These are phyloP conservation scores for Lotmaria passim DNA, from an alignment of 208 protist genomes.

Conservation along the genomic window DNA sequence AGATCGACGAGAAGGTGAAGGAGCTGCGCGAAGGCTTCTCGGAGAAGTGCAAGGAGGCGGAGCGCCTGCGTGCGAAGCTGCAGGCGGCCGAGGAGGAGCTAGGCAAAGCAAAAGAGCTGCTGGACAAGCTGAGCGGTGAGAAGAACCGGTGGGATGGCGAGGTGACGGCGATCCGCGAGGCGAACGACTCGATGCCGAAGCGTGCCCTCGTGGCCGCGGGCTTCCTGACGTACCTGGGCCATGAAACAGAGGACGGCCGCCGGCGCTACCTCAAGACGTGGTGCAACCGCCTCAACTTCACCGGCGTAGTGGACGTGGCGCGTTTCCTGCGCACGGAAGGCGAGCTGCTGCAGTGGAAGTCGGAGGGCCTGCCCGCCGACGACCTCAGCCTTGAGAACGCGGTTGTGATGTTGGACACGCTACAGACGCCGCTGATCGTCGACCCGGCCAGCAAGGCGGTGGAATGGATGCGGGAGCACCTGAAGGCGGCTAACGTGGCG, in stretches of 20 bases:
- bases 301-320: conserved; percentile 48
- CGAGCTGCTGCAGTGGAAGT: conserved; percentile 95
- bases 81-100: conserved; percentile 91
- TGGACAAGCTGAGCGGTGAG: conserved; percentile 96
- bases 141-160: conserved; percentile 94
- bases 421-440: conserved; percentile 94
- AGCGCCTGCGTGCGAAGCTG: conserved; percentile 84
- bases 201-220: conserved; percentile 86
- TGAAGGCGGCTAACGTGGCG: conserved; percentile 68
- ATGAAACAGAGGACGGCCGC: conserved; percentile 87
- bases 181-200: conserved; percentile 80
- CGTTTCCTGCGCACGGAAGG: conserved; percentile 94
- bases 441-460: conserved; percentile 95
- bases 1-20: conserved; percentile 89
- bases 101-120: conserved; percentile 88
- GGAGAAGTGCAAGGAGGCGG: conserved; percentile 94
- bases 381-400: conserved; percentile 97
- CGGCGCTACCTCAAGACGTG: conserved; percentile 74
- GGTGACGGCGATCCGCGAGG: conserved; percentile 59
- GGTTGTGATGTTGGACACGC: conserved; percentile 91
- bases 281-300: conserved; percentile 66
- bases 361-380: conserved; percentile 94
- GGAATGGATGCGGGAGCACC: conserved; percentile 91
- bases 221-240: conserved; percentile 94
- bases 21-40: conserved; percentile 82